These are phyloP conservation scores for Phaeosphaeriaceae sp. DNA, from an alignment of 2,329 filamentous ascomycete species.

Conservation along the genomic window DNA sequence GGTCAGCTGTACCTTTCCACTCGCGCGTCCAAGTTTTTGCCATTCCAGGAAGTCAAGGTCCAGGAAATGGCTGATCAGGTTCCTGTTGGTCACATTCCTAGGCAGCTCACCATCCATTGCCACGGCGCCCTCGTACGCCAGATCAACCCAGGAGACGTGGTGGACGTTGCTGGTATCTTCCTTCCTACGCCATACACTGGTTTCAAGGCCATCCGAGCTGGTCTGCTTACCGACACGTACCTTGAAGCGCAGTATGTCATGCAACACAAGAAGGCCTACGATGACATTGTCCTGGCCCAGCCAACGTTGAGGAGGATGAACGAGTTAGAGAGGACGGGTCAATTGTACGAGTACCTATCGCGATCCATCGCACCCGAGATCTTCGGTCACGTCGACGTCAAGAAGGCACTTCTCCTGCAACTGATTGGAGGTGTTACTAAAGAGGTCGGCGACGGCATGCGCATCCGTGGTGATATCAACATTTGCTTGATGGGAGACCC, in stretches of 20 bases:
- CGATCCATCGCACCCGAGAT: slow-evolving; percentile 98
- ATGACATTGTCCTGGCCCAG: slow-evolving; percentile 85
- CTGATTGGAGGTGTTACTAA: slow-evolving; percentile 96
- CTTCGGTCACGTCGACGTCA: slow-evolving; percentile 94
- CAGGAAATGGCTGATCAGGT: slow-evolving; percentile 99
- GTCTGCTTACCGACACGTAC: slow-evolving; percentile 96
- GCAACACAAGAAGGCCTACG: slow-evolving; percentile 98
- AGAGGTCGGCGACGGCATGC: slow-evolving; percentile 97
- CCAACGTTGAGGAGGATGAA: slow-evolving; percentile 84
- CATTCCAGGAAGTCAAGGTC: slow-evolving; percentile 98
- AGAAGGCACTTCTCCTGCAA: slow-evolving; percentile 94
- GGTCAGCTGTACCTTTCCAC: slow-evolving; percentile 93
- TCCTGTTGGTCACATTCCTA: slow-evolving; percentile 94
- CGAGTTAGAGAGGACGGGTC: slow-evolving; percentile 82
- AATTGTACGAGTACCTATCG: slow-evolving; percentile 94
- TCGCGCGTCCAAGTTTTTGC: slow-evolving; percentile 94
- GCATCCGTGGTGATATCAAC: slow-evolving; percentile 98
- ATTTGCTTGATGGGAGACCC: slow-evolving; percentile 99
- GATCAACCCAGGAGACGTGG: slow-evolving; percentile 91
- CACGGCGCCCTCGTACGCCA: slow-evolving; percentile 85
- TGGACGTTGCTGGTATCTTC: slow-evolving; percentile 95
- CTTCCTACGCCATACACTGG: slow-evolving; percentile 98
- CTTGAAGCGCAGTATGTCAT: slow-evolving; percentile 91
- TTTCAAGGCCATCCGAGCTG: slow-evolving; percentile 95
- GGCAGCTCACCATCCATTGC: slow-evolving; percentile 87